These are phyloP conservation scores for Boletus calvinii DNA, from an alignment of 1,284 basidiomycete genomes.

Conservation along the genomic window DNA sequence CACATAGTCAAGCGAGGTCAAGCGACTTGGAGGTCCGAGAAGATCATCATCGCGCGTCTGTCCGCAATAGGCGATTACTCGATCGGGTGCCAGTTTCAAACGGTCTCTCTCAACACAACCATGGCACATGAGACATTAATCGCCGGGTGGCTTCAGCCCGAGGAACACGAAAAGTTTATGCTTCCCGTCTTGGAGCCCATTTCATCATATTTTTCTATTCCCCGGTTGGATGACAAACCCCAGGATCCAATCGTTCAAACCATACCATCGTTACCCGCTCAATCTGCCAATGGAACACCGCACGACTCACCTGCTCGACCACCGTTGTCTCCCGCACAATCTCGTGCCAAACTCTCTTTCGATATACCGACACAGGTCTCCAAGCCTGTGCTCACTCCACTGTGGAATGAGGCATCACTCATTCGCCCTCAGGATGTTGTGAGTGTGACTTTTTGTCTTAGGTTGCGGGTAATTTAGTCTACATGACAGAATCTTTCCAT, in stretches of 20 bases:
- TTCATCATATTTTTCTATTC: constrained; percentile 54
- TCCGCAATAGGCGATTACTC: background rate
- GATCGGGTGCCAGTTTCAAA: background rate
- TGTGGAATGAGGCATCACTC: constrained; percentile 30
- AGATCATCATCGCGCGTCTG: too few relatives aligned
- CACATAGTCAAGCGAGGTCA: too few relatives aligned
- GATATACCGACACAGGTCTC: background rate
- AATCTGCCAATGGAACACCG: background rate
- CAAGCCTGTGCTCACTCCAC: background rate
- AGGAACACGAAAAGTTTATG: constrained; percentile 19
- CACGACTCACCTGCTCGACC: background rate
- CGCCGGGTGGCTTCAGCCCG: constrained; percentile 19
- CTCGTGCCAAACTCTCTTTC: background rate
- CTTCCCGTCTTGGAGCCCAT: constrained; percentile 37
- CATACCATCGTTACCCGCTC: constrained; percentile 36
- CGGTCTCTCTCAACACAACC: background rate
- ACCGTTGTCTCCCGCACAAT: background rate
- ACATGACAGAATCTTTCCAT: constrained; percentile 42
- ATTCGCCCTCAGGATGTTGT: constrained; percentile 11
- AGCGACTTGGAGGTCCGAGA: too few relatives aligned
- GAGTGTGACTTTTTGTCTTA: constrained; percentile 8
- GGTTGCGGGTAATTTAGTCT: constrained; percentile 2
- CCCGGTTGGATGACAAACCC: constrained; percentile 59
- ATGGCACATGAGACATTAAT: constrained; percentile 11
- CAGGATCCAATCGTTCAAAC: constrained; percentile 74